Base-by-base conservation (phyloP, 2,329 filamentous ascomycete species). In the Gliomastix tumulicola region DNA sequence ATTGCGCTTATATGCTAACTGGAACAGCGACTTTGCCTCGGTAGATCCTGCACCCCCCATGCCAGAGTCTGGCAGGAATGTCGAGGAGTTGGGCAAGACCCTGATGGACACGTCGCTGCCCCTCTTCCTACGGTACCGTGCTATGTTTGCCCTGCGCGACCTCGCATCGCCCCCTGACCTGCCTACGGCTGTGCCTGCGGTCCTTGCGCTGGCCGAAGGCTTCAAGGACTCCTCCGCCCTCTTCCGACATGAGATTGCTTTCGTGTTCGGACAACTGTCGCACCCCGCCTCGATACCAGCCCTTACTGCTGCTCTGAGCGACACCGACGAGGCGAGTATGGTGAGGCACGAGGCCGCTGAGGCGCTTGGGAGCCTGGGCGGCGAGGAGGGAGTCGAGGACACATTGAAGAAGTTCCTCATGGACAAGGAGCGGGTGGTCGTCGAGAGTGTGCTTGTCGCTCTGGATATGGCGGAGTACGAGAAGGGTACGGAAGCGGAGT, bases 391-490 rank as follows among this genome's bases (percentile, higher is more conserved):
- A 16, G 92, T 98, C 11, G 89, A 96, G 56, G 86, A 88, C 38
- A 83, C 79, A 5, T 59, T 98, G 53, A 87, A 78, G 62, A 74
- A 70, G 44, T 97, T 96, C 63, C 64, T 97, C 46, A 68, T 95
- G 45, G 94, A 98, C 58, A 79, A 88, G 42, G 90, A 97, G 62
- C 79, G 86, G 58, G 89, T 98, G 6, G 92, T 98, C 30, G 79
- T 88, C 41, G 92, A 98, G 56, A 97, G 90, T 60, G 82, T 95
- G 27, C 79, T 96, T 49, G 92, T 98, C 38, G 92, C 92, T 31
- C 71, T 98, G 47, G 92, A 98, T 60, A 98, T 98, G 88, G 92
- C 89, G 10, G 90, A 96, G 55, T 96, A 88, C 54, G 92, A 98
- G 70, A 88, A 85, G 68, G 85, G 80, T 48, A 85, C 86, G 30